These are phyloP conservation scores for Penicillium steckii DNA, from an alignment of 495 filamentous ascomycete genomes.

Conservation along the genomic window DNA sequence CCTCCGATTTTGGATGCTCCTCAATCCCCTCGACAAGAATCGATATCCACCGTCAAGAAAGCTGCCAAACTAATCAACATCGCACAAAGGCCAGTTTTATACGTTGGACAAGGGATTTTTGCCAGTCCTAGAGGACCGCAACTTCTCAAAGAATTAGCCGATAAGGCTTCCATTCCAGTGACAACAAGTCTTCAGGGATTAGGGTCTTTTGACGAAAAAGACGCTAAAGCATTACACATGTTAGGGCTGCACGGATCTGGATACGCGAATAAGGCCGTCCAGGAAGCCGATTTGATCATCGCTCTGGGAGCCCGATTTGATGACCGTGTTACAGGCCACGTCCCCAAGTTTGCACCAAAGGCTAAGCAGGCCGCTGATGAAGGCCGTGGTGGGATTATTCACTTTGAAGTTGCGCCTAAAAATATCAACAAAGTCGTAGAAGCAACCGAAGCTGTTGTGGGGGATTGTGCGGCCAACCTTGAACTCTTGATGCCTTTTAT, in stretches of 20 bases:
- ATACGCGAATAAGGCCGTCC: slow-evolving; percentile 64
- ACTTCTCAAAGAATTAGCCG: slow-evolving; percentile 54
- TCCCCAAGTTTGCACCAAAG: slow-evolving; percentile 55
- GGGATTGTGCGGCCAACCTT: slow-evolving; percentile 67
- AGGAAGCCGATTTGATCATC: slow-evolving; percentile 62
- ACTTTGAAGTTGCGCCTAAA: slow-evolving; percentile 65
- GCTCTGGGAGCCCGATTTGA: slow-evolving; percentile 63
- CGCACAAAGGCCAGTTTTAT: slow-evolving; percentile 60
- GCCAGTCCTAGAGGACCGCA: slow-evolving; percentile 49
- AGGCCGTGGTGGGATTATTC: slow-evolving; percentile 60
- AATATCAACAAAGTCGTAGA: slow-evolving; percentile 66
- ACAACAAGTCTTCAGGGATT: slow-evolving; percentile 67
- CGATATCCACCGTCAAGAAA: slow-evolving; percentile 39
- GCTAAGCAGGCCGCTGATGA: slow-evolving; percentile 55
- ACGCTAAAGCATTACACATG: slow-evolving; percentile 61
- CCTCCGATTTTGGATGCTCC: slow-evolving; percentile 51
- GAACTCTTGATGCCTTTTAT: slow-evolving; percentile 69
- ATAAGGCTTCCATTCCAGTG: slow-evolving; percentile 59
- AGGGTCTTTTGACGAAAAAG: slow-evolving; percentile 58
- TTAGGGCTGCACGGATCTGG: slow-evolving; percentile 65
- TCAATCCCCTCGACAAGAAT: slow-evolving; percentile 40
- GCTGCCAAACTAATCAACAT: slow-evolving; percentile 55
- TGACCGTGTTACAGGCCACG: slow-evolving; percentile 56
- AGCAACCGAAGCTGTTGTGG: slow-evolving; percentile 60
- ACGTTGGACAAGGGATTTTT: slow-evolving; percentile 59